Conservation (phyloP, 208 protist genomes). For the Crithidia bombi region DNA sequence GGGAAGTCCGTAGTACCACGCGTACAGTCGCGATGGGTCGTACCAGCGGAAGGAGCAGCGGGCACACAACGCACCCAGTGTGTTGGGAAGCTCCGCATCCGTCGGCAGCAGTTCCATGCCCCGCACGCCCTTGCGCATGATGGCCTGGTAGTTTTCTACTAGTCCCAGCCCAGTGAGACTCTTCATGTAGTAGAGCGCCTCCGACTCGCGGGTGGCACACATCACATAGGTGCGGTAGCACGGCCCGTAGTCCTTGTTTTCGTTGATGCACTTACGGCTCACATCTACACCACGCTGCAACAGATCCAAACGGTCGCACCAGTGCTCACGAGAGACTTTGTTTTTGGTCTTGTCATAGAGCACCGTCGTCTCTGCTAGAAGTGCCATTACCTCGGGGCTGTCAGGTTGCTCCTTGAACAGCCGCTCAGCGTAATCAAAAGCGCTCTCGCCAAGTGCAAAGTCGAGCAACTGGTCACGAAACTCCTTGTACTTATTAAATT, state of each 20-base stretch:
- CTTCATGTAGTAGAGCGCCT: slow-evolving; percentile 84
- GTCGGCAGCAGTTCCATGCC: slow-evolving; percentile 69
- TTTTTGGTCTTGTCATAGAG: slow-evolving; percentile 88
- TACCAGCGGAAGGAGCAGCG: slow-evolving; percentile 82
- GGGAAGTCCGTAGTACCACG: slow-evolving; percentile 63
- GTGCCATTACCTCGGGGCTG: slow-evolving; percentile 83
- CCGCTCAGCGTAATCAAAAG: slow-evolving; percentile 78
- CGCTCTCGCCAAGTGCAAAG: slow-evolving; percentile 78
- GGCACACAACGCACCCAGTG: slow-evolving; percentile 72
- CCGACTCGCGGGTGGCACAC: slow-evolving; percentile 72
- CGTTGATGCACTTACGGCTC: slow-evolving; percentile 89
- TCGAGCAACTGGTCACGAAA: slow-evolving; percentile 81
- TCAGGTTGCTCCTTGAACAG: slow-evolving; percentile 69
- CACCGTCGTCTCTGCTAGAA: slow-evolving; percentile 76
- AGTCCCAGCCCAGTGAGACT: slow-evolving; percentile 69
- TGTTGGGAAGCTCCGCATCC: slow-evolving; percentile 77
- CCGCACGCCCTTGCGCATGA: slow-evolving; percentile 68
- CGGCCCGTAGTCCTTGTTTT: slow-evolving; percentile 80
- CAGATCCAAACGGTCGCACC: slow-evolving; percentile 84
- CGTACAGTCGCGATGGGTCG: slow-evolving; percentile 62
- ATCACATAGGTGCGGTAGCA: slow-evolving; percentile 88
- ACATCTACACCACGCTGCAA: slow-evolving; percentile 86
- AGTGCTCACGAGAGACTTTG: slow-evolving; percentile 79
- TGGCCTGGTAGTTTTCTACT: slow-evolving; percentile 84
- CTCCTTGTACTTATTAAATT: slow-evolving; percentile 51